These are phyloP conservation scores for Dentipellis fragilis DNA, from an alignment of 768 basidiomycete genomes.

Conservation along the genomic window DNA sequence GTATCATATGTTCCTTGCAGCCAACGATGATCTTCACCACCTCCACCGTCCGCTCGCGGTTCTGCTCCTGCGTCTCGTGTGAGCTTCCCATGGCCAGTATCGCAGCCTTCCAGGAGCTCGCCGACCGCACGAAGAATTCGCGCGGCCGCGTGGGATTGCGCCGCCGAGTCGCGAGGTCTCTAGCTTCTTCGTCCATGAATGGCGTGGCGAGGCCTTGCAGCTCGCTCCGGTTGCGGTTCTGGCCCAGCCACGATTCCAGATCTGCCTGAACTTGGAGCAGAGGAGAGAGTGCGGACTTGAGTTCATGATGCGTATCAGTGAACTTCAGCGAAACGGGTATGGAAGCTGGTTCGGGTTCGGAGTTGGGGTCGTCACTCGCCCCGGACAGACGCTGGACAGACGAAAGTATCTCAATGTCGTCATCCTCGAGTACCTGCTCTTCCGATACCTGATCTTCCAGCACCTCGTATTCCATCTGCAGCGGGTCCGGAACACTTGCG, in stretches of 20 bases:
- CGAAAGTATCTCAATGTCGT: no score
- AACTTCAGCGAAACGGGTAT: no score
- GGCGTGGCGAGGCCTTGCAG: slow-evolving; percentile 1
- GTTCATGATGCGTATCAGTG: no score
- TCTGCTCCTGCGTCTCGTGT: neutral
- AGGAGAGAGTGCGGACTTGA: slow-evolving; percentile 35
- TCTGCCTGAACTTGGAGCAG: slow-evolving; percentile 52
- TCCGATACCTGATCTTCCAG: no score
- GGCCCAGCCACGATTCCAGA: slow-evolving; percentile 50
- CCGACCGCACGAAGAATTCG: slow-evolving; percentile 12
- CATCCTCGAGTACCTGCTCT: no score
- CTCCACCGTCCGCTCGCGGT: slow-evolving; percentile 22
- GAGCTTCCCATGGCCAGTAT: no score
- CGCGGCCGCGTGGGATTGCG: slow-evolving; percentile 1
- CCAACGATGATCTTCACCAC: slow-evolving; percentile 43
- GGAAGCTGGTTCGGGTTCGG: no score
- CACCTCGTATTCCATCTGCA: no score
- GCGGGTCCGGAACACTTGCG: no score
- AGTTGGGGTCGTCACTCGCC: no score
- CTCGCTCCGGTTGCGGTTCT: slow-evolving; percentile 16
- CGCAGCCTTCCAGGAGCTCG: slow-evolving; percentile 10
- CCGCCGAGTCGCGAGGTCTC: neutral
- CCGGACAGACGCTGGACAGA: no score
- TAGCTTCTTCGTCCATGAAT: neutral
- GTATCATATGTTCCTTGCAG: slow-evolving; percentile 53